Evolutionary conservation across 2,329 filamentous ascomycete genomes (phyloP), one percentile per base, ranked within the genome.

Genomic region (Thermoascus crustaceus): DNA sequence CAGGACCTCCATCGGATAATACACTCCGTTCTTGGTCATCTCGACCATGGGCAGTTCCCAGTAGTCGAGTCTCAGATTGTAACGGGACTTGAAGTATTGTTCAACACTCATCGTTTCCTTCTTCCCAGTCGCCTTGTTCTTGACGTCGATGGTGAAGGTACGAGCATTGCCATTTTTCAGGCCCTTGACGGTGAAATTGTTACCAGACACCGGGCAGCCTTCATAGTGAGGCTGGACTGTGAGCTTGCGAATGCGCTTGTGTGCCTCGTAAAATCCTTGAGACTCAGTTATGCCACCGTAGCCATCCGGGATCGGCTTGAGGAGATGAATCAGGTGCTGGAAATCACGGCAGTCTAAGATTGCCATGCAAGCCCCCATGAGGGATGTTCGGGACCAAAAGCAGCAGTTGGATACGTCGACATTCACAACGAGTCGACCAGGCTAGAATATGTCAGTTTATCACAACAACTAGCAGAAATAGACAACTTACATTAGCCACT

Each of bases 321-420:
- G 38, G 11, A 45, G 36, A 13, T 45, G 39, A 13, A 49, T 44
- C 16, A 67, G 40, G n/a, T 58, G 44, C 30, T 52, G 41, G 26
- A 53, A 40, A 34, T 64, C 57, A 24, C 49, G 45, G 17, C 48
- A 41, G 10, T 54, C 50, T 3, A 58, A 46, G 7, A 62, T 44
- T 6, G 53, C 52, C 35, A 59, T 49, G 11, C 63, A 57, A 6
- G 57, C 50, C 10, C 53, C 53, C 16, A 60, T 46, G 9, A 67
- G 46, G 6, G 52, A 50, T n/a, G 46, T 58, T 7, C 56, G 57
- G 21, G 67, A 71, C 82, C 85, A 96, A 64, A 98, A 98, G 8
- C 83, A 84, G 0, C 85, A 84, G 54, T 96, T 94, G 38, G 88
- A 82, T 19, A 94, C 82, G 51, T 98, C 89, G 7, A 94, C 78